Base-by-base conservation (phyloP, 345 rosid species). In the Eutrema japonicum region DNA sequence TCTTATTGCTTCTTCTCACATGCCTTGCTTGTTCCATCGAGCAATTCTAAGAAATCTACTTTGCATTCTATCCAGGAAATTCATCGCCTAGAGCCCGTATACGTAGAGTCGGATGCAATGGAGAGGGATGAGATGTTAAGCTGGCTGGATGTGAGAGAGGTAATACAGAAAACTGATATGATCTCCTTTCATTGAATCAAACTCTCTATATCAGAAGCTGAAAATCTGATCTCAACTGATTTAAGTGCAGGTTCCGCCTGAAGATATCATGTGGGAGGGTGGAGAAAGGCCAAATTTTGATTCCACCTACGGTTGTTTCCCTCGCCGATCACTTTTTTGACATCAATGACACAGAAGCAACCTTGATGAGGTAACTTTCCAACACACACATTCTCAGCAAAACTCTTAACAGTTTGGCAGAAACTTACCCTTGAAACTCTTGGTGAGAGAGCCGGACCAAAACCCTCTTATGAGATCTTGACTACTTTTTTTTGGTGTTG, bases 131-230 rank as follows among this genome's bases (percentile, higher is more conserved):
- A 30, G 0, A 10, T 2, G 11, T 29, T 52, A 2, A 10, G 12
- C 46, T 45, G 53, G 77, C 7, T 54, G 2, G 77, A 73, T 73
- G 0, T 73, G 13, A 73, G 56, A 73, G 42, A 64, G n/a, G 77
- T 64, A 72, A 46, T 1, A 38, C 32, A 37, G 59, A 12, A 27
- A 51, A 49, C 43, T 40, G 6, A 40, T 71, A n/a, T 33, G 1
- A 9, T 29, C 58, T 18, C 0, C 5, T 40, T 61, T 60, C 35
- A 30, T 58, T 32, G 58, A 47, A 26, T 47, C 30, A 9, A 57
- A 60, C 22, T 37, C 26, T 43, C 5, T 13, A 10, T 46, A 47
- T 37, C 66, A 22, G 42, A 50, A 61, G 7, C 67, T 71, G 26
- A 48, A 12, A 10, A 7, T 49, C 14, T 49, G 9, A 32, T 50